Percentiles rank a stretch among this genome's conserved stretches.
Evolutionary conservation across 495 filamentous ascomycete genomes (phyloP).

Genomic region (Penicillium paradoxum): DNA sequence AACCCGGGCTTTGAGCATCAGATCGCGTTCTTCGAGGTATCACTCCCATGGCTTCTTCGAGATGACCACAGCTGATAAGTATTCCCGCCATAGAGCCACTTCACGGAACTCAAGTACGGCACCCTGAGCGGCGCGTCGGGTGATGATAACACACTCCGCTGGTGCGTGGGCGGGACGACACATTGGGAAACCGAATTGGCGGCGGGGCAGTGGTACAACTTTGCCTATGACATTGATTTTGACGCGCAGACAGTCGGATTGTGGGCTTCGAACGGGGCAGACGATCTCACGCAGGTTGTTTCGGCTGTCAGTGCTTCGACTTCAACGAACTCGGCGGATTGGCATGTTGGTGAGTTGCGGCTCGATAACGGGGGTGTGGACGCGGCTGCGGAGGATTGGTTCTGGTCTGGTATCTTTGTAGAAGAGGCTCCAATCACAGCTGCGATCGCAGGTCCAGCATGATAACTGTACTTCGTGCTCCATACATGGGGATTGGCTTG

Average conservation of each 20-base stretch:
- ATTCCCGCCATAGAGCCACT: constrained; percentile 51
- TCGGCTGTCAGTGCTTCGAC: constrained; percentile 52
- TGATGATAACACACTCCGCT: constrained; percentile 47
- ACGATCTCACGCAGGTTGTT: constrained; percentile 52
- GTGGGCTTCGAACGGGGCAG: constrained; percentile 60
- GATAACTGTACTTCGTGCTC: neutral
- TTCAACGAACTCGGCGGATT: constrained; percentile 65
- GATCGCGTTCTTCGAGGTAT: constrained; percentile 61
- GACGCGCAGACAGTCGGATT: constrained; percentile 54
- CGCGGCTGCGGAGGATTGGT: constrained; percentile 56
- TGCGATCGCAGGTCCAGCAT: constrained; percentile 43
- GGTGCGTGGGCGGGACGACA: constrained; percentile 47
- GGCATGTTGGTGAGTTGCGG: constrained; percentile 68
- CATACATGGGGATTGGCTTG: no score
- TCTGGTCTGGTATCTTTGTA: constrained; percentile 67
- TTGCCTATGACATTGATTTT: constrained; percentile 65
- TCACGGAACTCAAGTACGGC: constrained; percentile 72
- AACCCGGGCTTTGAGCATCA: constrained; percentile 62
- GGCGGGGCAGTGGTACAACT: constrained; percentile 65
- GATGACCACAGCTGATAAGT: neutral
- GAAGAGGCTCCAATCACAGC: constrained; percentile 61
- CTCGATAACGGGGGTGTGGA: constrained; percentile 55
- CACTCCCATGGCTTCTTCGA: neutral
- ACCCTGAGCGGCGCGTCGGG: constrained; percentile 37
- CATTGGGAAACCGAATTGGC: constrained; percentile 50